Percentiles rank a stretch among this genome's conserved stretches.
phyloP scores from a whole-genome alignment of 257 asterid genomes.

The Solanum ossicruentum region DNA sequence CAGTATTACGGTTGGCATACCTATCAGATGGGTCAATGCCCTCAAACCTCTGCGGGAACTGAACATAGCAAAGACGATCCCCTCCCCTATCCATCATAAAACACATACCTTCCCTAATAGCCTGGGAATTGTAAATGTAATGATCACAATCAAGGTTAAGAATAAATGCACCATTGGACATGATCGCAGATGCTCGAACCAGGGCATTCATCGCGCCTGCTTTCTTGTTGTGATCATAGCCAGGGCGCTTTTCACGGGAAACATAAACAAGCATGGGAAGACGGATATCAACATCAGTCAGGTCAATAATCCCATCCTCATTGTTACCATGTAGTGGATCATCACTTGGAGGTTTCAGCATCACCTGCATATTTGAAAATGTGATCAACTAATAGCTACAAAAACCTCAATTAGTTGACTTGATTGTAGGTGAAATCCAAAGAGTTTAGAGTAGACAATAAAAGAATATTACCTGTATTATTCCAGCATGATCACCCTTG shows the following conservation, averaged over 20 bases:
- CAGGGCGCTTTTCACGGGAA: slow-evolving; percentile 76
- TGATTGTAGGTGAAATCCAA: background rate
- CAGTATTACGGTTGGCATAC: slow-evolving; percentile 59
- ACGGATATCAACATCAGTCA: slow-evolving; percentile 50
- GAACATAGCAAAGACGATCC: slow-evolving; percentile 60
- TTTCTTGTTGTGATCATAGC: slow-evolving; percentile 74
- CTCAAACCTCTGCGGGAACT: slow-evolving; percentile 65
- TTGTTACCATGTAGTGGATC: slow-evolving; percentile 47
- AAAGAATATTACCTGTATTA: slow-evolving; percentile 43
- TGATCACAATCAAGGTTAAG: slow-evolving; percentile 77
- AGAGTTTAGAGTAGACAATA: background rate
- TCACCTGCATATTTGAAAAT: slow-evolving; percentile 30
- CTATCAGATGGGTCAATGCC: slow-evolving; percentile 72
- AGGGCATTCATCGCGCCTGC: slow-evolving; percentile 83
- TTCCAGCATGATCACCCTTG: slow-evolving; percentile 71
- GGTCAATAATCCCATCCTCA: slow-evolving; percentile 37
- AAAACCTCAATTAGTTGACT: slow-evolving; percentile 14
- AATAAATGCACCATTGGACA: slow-evolving; percentile 72
- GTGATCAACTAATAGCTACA: background rate
- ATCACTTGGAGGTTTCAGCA: slow-evolving; percentile 79
- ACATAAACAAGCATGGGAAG: slow-evolving; percentile 74
- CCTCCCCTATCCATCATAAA: slow-evolving; percentile 83
- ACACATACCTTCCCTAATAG: slow-evolving; percentile 78
- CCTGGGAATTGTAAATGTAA: slow-evolving; percentile 56
- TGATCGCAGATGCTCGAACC: slow-evolving; percentile 74